Evolutionary conservation across 805 yeast genomes (phyloP), one percentile per base, ranked within the genome.

Genomic region (Vanderwaltozyma tropicalis): DNA sequence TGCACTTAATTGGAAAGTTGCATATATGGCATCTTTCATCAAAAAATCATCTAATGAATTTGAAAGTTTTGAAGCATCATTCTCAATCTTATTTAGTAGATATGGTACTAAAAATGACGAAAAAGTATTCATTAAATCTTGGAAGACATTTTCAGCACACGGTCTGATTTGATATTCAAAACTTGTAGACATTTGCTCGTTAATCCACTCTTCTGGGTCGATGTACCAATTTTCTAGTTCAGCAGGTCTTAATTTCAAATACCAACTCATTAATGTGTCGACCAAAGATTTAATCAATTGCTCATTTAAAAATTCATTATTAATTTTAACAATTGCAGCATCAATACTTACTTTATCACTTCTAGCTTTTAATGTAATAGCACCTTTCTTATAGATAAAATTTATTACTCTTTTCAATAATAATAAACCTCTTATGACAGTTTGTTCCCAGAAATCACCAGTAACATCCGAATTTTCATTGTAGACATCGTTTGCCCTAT

Each of bases 171-270:
- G 88, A 55, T 66, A 85, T 53, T 88, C 96, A 78, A 84, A 86
- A 52, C 80, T 78, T 5, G 76, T 65, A 35, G 77, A 71, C 40
- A 79, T 63, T 47, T 87, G 94, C 51, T 86, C 95, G 45, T 78
- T 77, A 16, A 83, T 77, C 85, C 94, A 92, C 56, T 86, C 96
- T 55, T 87, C 97, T 0, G 97, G 96, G 42, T 87, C 95, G 14
- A 71, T 57, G 11, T 67, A 55, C 97, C 97, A 92, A 28, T 74
- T 64, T 48, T 83, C 94, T 34, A 89, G 57, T 53, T 88, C 96
- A 1, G 71, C 58, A 0, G 89, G 86, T 41, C 78, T 74, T 34
- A 88, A 59, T 39, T 80, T 72, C 44, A 92, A 66, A 57, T 85
- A 88, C 74, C 80, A 79, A 29, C 70, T 67, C 41, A 87, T 77